Conservation (phyloP, 345 rosid genomes). For the Syzygium jambos region DNA sequence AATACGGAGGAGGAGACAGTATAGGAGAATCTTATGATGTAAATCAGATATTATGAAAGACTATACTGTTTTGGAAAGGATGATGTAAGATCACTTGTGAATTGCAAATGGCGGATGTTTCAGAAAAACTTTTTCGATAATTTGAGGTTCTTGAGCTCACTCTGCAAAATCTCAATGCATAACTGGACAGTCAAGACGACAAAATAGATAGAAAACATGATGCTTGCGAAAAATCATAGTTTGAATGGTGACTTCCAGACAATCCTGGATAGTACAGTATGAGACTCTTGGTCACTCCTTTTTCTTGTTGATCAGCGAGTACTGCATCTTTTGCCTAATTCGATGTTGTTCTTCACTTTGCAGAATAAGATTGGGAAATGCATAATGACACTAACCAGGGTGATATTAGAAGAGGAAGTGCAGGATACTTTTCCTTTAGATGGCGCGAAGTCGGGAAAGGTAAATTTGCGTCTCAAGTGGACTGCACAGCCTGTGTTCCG, state of each 20-base stretch:
- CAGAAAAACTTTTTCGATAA: fast-evolving
- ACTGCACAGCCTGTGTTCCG: constrained; percentile 55
- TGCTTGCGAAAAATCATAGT: background rate
- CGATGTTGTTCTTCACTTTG: background rate
- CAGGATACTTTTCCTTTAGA: constrained; percentile 48
- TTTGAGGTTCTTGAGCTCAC: background rate
- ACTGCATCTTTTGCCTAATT: background rate
- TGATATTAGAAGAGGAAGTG: constrained; percentile 63
- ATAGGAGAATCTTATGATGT: background rate
- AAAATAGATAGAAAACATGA: background rate
- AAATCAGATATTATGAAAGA: background rate
- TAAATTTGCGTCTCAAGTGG: constrained; percentile 66
- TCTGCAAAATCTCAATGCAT: background rate
- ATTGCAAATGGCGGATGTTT: background rate
- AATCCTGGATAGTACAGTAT: background rate
- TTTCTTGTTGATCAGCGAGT: background rate
- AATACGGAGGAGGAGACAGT: background rate
- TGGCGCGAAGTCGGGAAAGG: constrained; percentile 62
- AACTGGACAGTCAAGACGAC: background rate
- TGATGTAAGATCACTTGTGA: background rate
- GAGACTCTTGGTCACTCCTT: background rate
- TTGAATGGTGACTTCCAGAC: background rate
- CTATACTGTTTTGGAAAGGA: background rate
- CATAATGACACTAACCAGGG: constrained; percentile 80
- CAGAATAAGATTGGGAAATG: constrained; percentile 80